These are phyloP conservation scores for Ceratocystis harringtonii DNA, from an alignment of 2,329 filamentous ascomycete genomes.

Conservation along the genomic window DNA sequence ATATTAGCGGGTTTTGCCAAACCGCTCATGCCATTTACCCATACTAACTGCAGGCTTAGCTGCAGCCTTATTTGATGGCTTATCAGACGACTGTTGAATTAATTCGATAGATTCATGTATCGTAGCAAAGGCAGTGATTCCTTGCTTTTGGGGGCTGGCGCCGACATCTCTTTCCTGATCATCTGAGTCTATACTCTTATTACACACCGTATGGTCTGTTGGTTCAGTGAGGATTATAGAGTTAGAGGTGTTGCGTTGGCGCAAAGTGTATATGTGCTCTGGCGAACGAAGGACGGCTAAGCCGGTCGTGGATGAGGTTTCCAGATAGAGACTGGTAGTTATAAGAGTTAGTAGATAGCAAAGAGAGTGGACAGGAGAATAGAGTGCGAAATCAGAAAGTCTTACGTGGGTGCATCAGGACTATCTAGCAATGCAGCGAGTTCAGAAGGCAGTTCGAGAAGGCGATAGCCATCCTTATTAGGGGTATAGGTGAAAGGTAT, in stretches of 20 bases:
- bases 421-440: constrained; percentile 41
- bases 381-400: constrained; percentile 15
- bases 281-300: constrained; percentile 38
- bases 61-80: constrained; percentile 18
- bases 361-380: too few species aligned
- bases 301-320: constrained; percentile 32
- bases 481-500: constrained; percentile 38
- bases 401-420: constrained; percentile 37
- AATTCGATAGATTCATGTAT: constrained; percentile 50
- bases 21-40: constrained; percentile 48
- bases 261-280: constrained; percentile 40
- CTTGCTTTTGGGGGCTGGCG: not conserved
- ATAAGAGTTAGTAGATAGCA: not conserved
- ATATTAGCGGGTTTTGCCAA: constrained; percentile 32
- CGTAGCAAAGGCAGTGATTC: constrained; percentile 32
- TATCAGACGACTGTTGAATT: constrained; percentile 28
- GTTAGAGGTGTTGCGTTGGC: constrained; percentile 54
- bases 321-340: constrained; percentile 31
- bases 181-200: not conserved
- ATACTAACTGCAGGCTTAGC: constrained; percentile 23
- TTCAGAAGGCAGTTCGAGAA: constrained; percentile 47
- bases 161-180: not conserved
- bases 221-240: constrained; percentile 36
- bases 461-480: constrained; percentile 38
- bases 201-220: constrained; percentile 16